phyloP scores from a whole-genome alignment of 2,329 filamentous ascomycete species.

The Colletotrichum sojae region DNA sequence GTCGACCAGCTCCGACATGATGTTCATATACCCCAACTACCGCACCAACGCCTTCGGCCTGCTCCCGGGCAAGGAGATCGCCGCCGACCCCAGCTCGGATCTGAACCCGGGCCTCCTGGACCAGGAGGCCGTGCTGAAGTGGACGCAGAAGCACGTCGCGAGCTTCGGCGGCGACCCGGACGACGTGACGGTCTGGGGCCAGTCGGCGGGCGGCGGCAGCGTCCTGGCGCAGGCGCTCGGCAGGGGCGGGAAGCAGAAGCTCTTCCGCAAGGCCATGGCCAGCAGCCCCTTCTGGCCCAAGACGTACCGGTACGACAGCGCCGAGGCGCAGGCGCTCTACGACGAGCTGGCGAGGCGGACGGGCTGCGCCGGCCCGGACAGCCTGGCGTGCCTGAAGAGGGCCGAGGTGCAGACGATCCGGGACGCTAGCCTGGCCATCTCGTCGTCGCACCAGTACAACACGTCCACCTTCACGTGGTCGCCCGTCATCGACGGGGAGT shows the following conservation, averaged over 20 bases:
- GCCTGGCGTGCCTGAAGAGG: constrained; percentile 68
- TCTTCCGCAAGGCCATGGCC: constrained; percentile 47
- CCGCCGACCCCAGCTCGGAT: constrained; percentile 58
- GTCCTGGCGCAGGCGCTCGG: constrained; percentile 40
- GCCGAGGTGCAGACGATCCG: constrained; percentile 67
- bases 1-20: constrained; percentile 63
- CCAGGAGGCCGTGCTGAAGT: constrained; percentile 47
- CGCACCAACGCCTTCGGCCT: constrained; percentile 71
- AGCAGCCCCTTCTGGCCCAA: constrained; percentile 73
- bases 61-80: constrained; percentile 63
- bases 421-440: constrained; percentile 65
- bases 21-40: constrained; percentile 64
- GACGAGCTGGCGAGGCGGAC: constrained; percentile 60
- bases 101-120: constrained; percentile 64
- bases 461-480: constrained; percentile 72
- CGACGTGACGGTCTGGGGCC: constrained; percentile 47
- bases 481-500: constrained; percentile 70
- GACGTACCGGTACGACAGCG: constrained; percentile 66
- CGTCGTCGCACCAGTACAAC: constrained; percentile 64
- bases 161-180: constrained; percentile 47
- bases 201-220: constrained; percentile 47
- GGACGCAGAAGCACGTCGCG: constrained; percentile 46
- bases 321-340: constrained; percentile 67
- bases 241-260: constrained; percentile 32
- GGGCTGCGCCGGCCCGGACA: constrained; percentile 62